Percentiles rank a stretch among this genome's conserved stretches.
Conservation (phyloP, 768 basidiomycete genomes). For the Lactarius sp. region DNA sequence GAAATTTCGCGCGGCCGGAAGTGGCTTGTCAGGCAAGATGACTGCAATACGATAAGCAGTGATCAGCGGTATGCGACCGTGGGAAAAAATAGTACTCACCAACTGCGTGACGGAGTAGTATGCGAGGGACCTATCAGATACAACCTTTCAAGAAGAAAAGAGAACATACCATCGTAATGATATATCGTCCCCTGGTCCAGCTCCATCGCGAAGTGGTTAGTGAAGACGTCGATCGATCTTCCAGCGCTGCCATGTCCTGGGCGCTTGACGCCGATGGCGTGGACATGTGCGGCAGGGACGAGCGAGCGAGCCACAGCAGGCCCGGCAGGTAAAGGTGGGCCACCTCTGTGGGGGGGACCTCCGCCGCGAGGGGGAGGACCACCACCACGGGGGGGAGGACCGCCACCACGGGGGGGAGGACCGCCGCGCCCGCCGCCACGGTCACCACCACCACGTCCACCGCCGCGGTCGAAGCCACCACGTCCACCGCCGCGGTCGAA, state of each 20-base stretch:
- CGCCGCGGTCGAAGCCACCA: conserved; percentile 11
- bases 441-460: conserved; percentile 11
- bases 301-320: conserved; percentile 21
- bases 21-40: conserved; percentile 62
- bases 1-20: conserved; percentile 65
- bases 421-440: no score
- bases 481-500: neutral
- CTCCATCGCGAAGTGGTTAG: conserved; percentile 61
- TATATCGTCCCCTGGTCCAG: conserved; percentile 61
- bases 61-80: neutral
- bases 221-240: conserved; percentile 36
- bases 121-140: neutral
- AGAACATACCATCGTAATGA: conserved; percentile 70
- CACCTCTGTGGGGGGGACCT: conserved; percentile 27
- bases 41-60: conserved; percentile 35
- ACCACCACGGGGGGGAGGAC: conserved; percentile 35
- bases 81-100: conserved; percentile 33
- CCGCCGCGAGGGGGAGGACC: conserved; percentile 29
- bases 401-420: no score
- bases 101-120: conserved; percentile 32
- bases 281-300: conserved; percentile 39
- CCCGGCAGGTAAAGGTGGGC: conserved; percentile 31
- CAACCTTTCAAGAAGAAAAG: neutral
- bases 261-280: conserved; percentile 63
- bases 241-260: conserved; percentile 60